Evolutionary conservation across 768 basidiomycete species (phyloP), one percentile per base, ranked within the genome.

Genomic region (Asterophora parasitica): DNA sequence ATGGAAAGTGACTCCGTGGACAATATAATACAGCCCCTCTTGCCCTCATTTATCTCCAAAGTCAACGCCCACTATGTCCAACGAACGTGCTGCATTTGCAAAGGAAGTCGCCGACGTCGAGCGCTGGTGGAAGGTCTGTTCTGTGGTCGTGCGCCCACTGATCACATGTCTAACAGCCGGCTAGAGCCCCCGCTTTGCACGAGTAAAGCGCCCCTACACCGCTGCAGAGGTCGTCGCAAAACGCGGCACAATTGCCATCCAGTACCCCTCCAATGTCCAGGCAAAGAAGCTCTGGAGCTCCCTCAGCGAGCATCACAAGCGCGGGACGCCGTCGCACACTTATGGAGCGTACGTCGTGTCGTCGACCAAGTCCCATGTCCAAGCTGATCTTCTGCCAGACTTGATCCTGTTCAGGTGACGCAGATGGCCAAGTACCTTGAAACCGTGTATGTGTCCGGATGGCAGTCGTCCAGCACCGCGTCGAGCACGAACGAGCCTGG

Each of bases 341-440:
- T 99, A 98, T 62, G 96, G 96, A 72, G 94, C 94, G 92, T 97
- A 65, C 79, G 94, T 87, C 40, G 9, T 12, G 8, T 3, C 30
- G n/a, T 15, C 16, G n/a, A 13, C 35, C 9, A 41, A 31, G 26
- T 31, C 28, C 33, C 33, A 8, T 20, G 12, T 31, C 30, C 13
- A 19, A 30, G 28, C 36, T 3, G 19, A 20, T 30, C 44, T 19
- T 19, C 16, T 35, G 41, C 4, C 57, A 97, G 95, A 16, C 84
- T 99, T 55, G 96, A 99, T 65, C 91, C 94, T 0, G 92, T 99
- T 5, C 96, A 99, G 68, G 80, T 97, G 41, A 97, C 94, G 0
- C 96, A 99, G 69, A 99, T 99, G 96, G 94, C 95, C 19, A 90
- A 89, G 64, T 90, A 97, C 66, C 86, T 98, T 57, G 96, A 98